Base-by-base conservation (phyloP, 345 rosid species). In the Adansonia digitata region DNA sequence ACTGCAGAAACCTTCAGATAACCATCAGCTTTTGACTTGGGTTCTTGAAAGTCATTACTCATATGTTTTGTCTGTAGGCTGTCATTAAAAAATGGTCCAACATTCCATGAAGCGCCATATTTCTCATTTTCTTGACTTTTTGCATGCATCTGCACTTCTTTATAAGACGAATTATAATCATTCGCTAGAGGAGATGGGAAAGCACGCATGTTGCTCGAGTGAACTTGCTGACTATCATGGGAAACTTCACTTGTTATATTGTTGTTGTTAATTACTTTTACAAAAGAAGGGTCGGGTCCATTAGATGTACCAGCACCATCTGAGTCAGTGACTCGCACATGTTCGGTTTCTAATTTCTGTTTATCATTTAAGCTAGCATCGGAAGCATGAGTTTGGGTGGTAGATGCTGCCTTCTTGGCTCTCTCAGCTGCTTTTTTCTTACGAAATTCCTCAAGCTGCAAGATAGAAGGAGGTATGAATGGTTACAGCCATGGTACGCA, bases 391-490 rank as follows among this genome's bases (percentile, higher is more conserved):
- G 82, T 61, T 62, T 78, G 90, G 75, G 69, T 77, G 63, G 43
- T 79, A 60, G 85, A 69, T 37, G 85, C 73, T 34, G 85, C 83
- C 82, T 92, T 93, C 82, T 88, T 93, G 24, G 94, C 92, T 78
- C 84, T 81, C 46, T 89, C 97, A 31, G 96, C 96, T 64, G 97
- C 99, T 75, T 92, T 96, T 86, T 87, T 89, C 91, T 90, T 96
- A 20, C 99, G 94, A 53, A 96, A 96, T 85, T 92, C 97, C 85
- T 96, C 99, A 79, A 96, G 86, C 99, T 96, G 84, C 57, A 82
- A 81, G 14, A 45, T 13, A 31, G 63, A 20, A 20, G 34, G 14
- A 68, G 53, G 24, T 27, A 68, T 46, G 22, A 43, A 24, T 43
- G 42, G 69, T 37, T 37, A 39, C 46, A 12, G 26, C 22, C 51